Evolutionary conservation across 208 protist genomes (phyloP).

Genomic region (Trypanosoma cruzi): DNA sequence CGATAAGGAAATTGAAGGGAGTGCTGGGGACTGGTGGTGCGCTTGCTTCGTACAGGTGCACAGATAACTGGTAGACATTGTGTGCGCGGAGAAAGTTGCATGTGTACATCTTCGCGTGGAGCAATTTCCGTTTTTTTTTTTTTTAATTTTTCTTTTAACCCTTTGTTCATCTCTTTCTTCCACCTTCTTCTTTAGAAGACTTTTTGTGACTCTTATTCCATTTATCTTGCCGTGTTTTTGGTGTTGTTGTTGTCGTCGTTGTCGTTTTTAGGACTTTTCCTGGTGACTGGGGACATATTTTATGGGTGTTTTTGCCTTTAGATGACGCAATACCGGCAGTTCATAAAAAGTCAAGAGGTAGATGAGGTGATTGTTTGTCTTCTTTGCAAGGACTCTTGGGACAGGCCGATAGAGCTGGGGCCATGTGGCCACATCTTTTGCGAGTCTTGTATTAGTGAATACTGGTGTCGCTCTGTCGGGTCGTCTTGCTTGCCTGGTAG

Average conservation of each 20-base stretch:
- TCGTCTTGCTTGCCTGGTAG: not conserved
- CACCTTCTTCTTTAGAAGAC: not conserved
- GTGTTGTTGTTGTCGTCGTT: too few species aligned
- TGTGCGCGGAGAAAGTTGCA: too few species aligned
- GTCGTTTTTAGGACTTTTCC: too few species aligned
- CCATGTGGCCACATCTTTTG: slow-evolving; percentile 44
- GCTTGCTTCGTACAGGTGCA: slow-evolving; percentile 69
- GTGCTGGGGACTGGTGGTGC: slow-evolving; percentile 94
- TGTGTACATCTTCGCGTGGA: slow-evolving; percentile 1
- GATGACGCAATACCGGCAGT: not conserved
- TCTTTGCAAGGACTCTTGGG: slow-evolving; percentile 34
- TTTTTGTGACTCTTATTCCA: slow-evolving; percentile 4
- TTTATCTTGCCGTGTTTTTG: not conserved
- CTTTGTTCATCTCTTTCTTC: slow-evolving; percentile 16
- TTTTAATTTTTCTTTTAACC: slow-evolving; percentile 12
- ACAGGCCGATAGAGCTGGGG: slow-evolving; percentile 31
- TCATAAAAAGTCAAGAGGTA: slow-evolving; percentile 25
- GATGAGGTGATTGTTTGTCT: slow-evolving; percentile 41
- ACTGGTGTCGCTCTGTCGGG: not conserved
- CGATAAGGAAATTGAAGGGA: too few species aligned
- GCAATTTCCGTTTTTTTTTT: slow-evolving; percentile 3
- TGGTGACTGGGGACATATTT: slow-evolving; percentile 2
- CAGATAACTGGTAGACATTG: not conserved
- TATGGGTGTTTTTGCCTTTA: not conserved
- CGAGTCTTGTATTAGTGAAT: slow-evolving; percentile 19